phyloP scores from a whole-genome alignment of 2,329 filamentous ascomycete genomes.

The Blastomyces gilchristii region DNA sequence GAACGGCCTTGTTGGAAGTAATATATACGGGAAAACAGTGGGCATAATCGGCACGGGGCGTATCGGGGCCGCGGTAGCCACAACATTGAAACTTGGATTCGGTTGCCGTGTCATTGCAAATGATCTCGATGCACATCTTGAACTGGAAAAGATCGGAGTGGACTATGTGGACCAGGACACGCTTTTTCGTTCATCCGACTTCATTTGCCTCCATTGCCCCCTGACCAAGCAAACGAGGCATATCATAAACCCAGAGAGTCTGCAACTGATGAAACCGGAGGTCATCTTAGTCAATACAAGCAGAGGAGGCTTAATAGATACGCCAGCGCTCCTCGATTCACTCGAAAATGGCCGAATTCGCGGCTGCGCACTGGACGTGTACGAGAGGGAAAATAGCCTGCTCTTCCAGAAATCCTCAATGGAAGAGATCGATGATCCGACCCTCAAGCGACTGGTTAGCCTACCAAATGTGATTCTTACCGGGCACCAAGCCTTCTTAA shows the following conservation, averaged over 20 bases:
- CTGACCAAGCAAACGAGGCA: slow-evolving; percentile 50
- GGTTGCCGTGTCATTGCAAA: slow-evolving; percentile 53
- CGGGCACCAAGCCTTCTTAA: slow-evolving; percentile 62
- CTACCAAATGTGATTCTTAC: slow-evolving; percentile 59
- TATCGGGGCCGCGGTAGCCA: slow-evolving; percentile 53
- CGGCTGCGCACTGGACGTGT: slow-evolving; percentile 57
- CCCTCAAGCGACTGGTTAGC: slow-evolving; percentile 55
- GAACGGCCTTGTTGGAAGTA: slow-evolving; percentile 49
- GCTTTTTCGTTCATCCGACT: slow-evolving; percentile 48
- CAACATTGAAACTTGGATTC: slow-evolving; percentile 52
- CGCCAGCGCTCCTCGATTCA: slow-evolving; percentile 48
- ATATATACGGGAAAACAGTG: slow-evolving; percentile 54
- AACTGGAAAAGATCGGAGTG: slow-evolving; percentile 40
- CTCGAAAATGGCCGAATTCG: slow-evolving; percentile 52
- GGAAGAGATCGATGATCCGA: slow-evolving; percentile 57
- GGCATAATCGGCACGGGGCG: slow-evolving; percentile 56
- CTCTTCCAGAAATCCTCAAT: slow-evolving; percentile 58
- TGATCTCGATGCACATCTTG: slow-evolving; percentile 46
- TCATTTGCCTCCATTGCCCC: slow-evolving; percentile 58
- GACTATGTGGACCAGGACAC: slow-evolving; percentile 45
- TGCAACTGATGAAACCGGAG: slow-evolving; percentile 48
- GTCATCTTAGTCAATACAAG: slow-evolving; percentile 59
- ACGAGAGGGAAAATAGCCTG: slow-evolving; percentile 50
- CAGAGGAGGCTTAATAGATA: slow-evolving; percentile 54
- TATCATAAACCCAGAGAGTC: slow-evolving; percentile 47